A percentile compares a stretch with the other conserved stretches of the same genome.
phyloP scores from a whole-genome alignment of 1,139 yeast genomes.

The Dujonia santamariae region DNA sequence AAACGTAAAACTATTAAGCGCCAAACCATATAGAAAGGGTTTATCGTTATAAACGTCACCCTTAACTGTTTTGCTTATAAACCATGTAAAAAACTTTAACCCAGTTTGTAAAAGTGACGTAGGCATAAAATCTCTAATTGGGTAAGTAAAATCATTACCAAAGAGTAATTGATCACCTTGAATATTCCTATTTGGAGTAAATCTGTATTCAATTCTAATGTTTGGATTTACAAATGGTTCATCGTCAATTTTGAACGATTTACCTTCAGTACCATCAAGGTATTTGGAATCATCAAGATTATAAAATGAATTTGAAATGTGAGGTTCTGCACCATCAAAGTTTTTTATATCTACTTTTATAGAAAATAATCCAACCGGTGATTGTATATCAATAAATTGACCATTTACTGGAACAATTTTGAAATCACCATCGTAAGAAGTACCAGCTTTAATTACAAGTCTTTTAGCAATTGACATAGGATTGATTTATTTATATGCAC shows the following conservation, averaged over 20 bases:
- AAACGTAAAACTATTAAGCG: conserved; percentile 53
- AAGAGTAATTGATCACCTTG: conserved; percentile 53
- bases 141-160: conserved; percentile 67
- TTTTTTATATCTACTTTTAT: conserved; percentile 39
- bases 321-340: conserved; percentile 45
- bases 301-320: conserved; percentile 31
- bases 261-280: conserved; percentile 20
- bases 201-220: conserved; percentile 33
- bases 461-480: conserved; percentile 26
- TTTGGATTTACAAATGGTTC: conserved; percentile 25
- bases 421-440: conserved; percentile 22
- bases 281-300: conserved; percentile 28
- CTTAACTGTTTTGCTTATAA: conserved; percentile 60
- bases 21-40: conserved; percentile 63
- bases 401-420: conserved; percentile 45
- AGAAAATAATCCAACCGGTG: conserved; percentile 38
- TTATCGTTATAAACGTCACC: conserved; percentile 62
- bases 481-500: no score
- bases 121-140: conserved; percentile 61
- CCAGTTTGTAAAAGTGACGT: conserved; percentile 41
- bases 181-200: conserved; percentile 40
- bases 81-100: conserved; percentile 54
- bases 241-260: conserved; percentile 13
- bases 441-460: conserved; percentile 34
- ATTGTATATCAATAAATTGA: conserved; percentile 29